Percentiles rank a stretch among this genome's conserved stretches.
phyloP scores from a whole-genome alignment of 768 basidiomycete genomes.

The Hericium alpestre region DNA sequence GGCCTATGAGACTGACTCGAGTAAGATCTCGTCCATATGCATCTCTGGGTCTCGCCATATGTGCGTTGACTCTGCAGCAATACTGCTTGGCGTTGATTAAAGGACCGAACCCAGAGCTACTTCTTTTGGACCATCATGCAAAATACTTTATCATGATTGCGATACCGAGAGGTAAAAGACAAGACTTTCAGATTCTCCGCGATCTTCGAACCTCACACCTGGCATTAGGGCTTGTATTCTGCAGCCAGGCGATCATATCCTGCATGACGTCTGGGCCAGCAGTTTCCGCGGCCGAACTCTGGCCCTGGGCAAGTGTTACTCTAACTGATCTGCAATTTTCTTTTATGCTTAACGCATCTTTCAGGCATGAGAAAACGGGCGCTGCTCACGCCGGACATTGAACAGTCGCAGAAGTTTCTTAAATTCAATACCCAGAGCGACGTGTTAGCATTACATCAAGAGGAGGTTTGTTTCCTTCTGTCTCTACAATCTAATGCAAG shows the following conservation, averaged over 20 bases:
- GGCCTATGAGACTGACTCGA: neutral
- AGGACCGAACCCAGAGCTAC: conserved; percentile 6
- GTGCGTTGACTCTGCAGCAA: neutral
- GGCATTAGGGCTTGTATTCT: neutral
- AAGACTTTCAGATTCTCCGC: too few species aligned
- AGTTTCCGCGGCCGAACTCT: conserved; percentile 39
- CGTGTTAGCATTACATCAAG: conserved; percentile 49
- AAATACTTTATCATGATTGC: neutral
- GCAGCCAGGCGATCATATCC: neutral
- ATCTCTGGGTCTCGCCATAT: conserved; percentile 9
- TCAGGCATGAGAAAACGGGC: conserved; percentile 46
- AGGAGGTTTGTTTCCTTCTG: conserved; percentile 26
- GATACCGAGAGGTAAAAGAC: neutral
- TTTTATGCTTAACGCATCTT: neutral
- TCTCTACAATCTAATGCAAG: neutral
- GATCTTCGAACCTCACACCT: too few species aligned
- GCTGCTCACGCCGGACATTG: conserved; percentile 42
- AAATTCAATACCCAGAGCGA: conserved; percentile 47
- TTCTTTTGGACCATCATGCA: conserved; percentile 7
- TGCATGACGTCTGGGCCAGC: conserved; percentile 49
- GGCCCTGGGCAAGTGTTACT: conserved; percentile 37
- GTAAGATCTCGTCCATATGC: conserved; percentile 13
- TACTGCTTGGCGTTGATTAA: neutral
- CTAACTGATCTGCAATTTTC: neutral
- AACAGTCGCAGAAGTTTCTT: conserved; percentile 24